Conservation (phyloP, 208 protist species). For the Leishmania mexicana region DNA sequence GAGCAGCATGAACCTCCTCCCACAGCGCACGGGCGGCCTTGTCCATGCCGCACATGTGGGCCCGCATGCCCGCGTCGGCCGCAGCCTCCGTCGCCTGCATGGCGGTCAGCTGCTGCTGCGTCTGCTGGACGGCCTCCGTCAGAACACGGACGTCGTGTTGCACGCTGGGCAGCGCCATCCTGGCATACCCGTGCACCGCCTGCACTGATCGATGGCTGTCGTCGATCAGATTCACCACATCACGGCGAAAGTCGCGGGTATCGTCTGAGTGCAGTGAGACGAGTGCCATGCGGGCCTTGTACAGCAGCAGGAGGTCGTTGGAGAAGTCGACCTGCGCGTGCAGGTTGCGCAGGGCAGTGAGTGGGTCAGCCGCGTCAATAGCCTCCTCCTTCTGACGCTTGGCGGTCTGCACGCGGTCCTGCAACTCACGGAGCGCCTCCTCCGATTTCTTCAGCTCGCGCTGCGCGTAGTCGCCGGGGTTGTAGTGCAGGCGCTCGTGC, state of each 20-base stretch:
- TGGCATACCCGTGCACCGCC: slow-evolving; percentile 42
- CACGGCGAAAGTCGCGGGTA: slow-evolving; percentile 47
- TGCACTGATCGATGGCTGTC: slow-evolving; percentile 47
- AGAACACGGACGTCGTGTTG: slow-evolving; percentile 53
- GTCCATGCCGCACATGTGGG: slow-evolving; percentile 41
- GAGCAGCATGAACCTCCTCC: slow-evolving; percentile 39
- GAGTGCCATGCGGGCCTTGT: slow-evolving; percentile 79
- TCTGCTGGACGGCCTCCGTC: slow-evolving; percentile 27
- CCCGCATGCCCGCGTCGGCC: slow-evolving; percentile 35
- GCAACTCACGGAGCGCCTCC: slow-evolving; percentile 54
- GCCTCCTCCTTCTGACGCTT: slow-evolving; percentile 68
- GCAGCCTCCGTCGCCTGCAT: slow-evolving; percentile 42
- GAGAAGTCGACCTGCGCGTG: slow-evolving; percentile 82
- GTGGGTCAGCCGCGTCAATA: slow-evolving; percentile 57
- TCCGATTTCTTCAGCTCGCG: slow-evolving; percentile 68
- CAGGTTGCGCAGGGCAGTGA: slow-evolving; percentile 61
- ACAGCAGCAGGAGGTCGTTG: slow-evolving; percentile 81
- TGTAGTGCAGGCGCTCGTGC: slow-evolving; percentile 75
- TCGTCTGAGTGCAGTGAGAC: slow-evolving; percentile 66
- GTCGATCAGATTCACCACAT: slow-evolving; percentile 56
- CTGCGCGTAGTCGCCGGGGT: slow-evolving; percentile 68
- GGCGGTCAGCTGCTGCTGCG: slow-evolving; percentile 31
- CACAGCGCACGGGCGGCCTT: slow-evolving; percentile 50
- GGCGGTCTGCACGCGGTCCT: slow-evolving; percentile 51
- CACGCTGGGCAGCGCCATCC: slow-evolving; percentile 44